Evolutionary conservation across 2,329 filamentous ascomycete genomes (phyloP).

Genomic region (Shiraia bambusicola): DNA sequence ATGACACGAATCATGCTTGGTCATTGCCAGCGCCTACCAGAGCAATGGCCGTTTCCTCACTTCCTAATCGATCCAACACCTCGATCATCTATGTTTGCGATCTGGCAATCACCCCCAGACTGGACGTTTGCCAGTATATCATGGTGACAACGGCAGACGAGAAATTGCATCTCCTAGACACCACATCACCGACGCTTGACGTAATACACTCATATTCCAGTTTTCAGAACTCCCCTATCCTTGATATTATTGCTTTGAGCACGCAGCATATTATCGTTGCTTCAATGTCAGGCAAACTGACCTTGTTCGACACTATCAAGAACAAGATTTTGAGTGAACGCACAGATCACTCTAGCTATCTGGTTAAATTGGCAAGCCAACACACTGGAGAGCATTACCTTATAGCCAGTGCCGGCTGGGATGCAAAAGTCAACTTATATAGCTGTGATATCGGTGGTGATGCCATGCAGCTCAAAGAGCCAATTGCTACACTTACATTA

Average conservation of each 20-base stretch:
- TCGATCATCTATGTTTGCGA: constrained; percentile 51
- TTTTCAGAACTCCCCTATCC: constrained; percentile 55
- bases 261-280: constrained; percentile 53
- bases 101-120: constrained; percentile 27
- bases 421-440: constrained; percentile 59
- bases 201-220: constrained; percentile 42
- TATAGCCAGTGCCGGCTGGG: constrained; percentile 63
- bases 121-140: constrained; percentile 25
- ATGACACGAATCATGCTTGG: constrained; percentile 51
- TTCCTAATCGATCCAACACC: constrained; percentile 56
- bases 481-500: constrained; percentile 46
- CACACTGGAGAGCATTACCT: constrained; percentile 34
- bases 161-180: constrained; percentile 51
- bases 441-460: constrained; percentile 29
- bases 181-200: constrained; percentile 31
- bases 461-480: constrained; percentile 40
- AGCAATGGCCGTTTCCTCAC: constrained; percentile 44
- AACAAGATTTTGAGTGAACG: constrained; percentile 50
- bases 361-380: constrained; percentile 53
- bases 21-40: constrained; percentile 48
- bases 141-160: constrained; percentile 43
- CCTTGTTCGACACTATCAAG: constrained; percentile 48
- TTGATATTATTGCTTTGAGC: constrained; percentile 52
- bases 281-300: constrained; percentile 61
- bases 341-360: constrained; percentile 61